Percentiles rank a stretch among this genome's conserved stretches.
Conservation (phyloP, 768 basidiomycete species). For the Erythrobasidium yunnanense region DNA sequence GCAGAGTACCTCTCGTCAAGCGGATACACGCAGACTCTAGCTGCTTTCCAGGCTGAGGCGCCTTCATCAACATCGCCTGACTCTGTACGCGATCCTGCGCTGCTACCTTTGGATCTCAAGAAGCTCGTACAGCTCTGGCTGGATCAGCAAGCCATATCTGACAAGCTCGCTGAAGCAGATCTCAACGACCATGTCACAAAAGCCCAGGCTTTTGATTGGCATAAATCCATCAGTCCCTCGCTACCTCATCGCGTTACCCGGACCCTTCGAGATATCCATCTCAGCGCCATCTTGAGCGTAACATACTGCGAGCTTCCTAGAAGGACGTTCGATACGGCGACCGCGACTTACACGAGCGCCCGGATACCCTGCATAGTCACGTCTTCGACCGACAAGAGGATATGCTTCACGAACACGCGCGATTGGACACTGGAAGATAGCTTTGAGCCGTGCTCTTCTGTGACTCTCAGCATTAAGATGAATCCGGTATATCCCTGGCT, state of each 20-base stretch:
- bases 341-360: slow-evolving; percentile 49
- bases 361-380: slow-evolving; percentile 33
- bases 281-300: slow-evolving; percentile 53
- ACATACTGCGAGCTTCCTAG: neutral
- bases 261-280: slow-evolving; percentile 45
- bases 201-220: slow-evolving; percentile 14
- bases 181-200: neutral
- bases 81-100: too few species aligned
- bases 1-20: slow-evolving; percentile 2
- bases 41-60: slow-evolving; percentile 12
- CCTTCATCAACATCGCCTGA: neutral
- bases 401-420: slow-evolving; percentile 33
- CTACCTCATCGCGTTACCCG: neutral
- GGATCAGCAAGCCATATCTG: neutral
- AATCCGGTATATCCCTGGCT: slow-evolving; percentile 27
- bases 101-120: neutral
- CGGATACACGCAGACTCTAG: slow-evolving; percentile 1
- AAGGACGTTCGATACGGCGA: neutral
- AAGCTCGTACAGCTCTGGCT: neutral
- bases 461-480: slow-evolving; percentile 32
- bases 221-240: neutral
- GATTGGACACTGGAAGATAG: slow-evolving; percentile 34
- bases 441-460: slow-evolving; percentile 30
- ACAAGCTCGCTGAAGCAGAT: neutral
- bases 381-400: slow-evolving; percentile 37